Conservation (phyloP, 306 rosid genomes). For the Fragaria ananassa region DNA sequence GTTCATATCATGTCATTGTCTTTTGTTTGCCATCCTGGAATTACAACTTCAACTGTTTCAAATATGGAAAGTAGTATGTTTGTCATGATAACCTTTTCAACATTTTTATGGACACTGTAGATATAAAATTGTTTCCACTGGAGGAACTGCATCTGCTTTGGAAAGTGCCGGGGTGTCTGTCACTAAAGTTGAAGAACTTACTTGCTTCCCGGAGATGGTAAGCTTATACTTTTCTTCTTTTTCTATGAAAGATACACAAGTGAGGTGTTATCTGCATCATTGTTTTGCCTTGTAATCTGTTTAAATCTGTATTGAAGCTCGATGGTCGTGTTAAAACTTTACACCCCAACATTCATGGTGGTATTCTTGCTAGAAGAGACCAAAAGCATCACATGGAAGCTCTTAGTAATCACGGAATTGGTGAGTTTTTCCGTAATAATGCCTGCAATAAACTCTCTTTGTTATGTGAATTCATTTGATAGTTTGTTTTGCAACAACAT, state of each 20-base stretch:
- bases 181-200: constrained; percentile 83
- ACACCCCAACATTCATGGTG: constrained; percentile 87
- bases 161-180: constrained; percentile 78
- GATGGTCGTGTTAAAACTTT: constrained; percentile 97
- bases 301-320: constrained; percentile 49
- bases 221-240: constrained; percentile 17
- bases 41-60: background rate
- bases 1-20: no score
- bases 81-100: background rate
- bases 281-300: background rate
- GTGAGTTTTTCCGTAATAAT: constrained; percentile 35
- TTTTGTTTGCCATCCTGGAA: background rate
- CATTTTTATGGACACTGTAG: constrained; percentile 27
- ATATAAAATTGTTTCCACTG: constrained; percentile 85
- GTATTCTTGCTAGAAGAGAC: constrained; percentile 94
- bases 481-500: background rate
- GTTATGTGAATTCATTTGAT: background rate
- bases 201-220: constrained; percentile 92
- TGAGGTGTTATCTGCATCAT: background rate
- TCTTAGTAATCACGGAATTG: constrained; percentile 74
- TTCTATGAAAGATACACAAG: background rate
- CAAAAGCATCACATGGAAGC: constrained; percentile 84
- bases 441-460: background rate
- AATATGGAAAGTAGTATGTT: background rate
- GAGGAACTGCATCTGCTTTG: constrained; percentile 87